Percentiles rank a stretch among this genome's conserved stretches.
These are phyloP conservation scores for Wickerhamiella lipophila DNA, from an alignment of 805 yeast species.

Conservation along the genomic window DNA sequence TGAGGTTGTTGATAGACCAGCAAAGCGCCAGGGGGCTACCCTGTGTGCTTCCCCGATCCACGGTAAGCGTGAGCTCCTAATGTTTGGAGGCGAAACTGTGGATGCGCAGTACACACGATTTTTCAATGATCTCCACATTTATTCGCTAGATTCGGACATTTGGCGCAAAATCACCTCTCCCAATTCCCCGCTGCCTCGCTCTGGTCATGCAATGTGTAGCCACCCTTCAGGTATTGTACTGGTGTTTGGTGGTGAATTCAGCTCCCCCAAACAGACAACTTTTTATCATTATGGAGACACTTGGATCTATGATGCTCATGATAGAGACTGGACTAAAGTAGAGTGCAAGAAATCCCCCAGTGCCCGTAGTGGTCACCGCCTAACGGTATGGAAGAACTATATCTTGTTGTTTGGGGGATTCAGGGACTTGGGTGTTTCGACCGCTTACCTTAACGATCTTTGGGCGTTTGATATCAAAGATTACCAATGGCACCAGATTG, in stretches of 20 bases:
- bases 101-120: conserved; percentile 44
- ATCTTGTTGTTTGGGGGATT: conserved; percentile 84
- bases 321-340: conserved; percentile 82
- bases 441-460: conserved; percentile 71
- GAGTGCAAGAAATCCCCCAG: conserved; percentile 60
- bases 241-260: conserved; percentile 92
- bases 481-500: conserved; percentile 84
- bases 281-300: conserved; percentile 95
- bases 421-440: conserved; percentile 71
- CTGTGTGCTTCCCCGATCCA: conserved; percentile 64
- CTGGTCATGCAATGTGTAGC: conserved; percentile 85
- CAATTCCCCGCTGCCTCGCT: conserved; percentile 82
- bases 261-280: conserved; percentile 89
- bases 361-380: conserved; percentile 84
- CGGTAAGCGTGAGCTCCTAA: conserved; percentile 60
- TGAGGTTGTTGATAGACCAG: conserved; percentile 46
- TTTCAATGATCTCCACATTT: conserved; percentile 68
- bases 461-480: conserved; percentile 89
- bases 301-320: conserved; percentile 76
- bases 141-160: conserved; percentile 58
- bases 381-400: conserved; percentile 85
- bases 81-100: conserved; percentile 84
- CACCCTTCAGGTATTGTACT: conserved; percentile 82
- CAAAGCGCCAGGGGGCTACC: conserved; percentile 58
- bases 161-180: conserved; percentile 75